Base-by-base conservation (phyloP, 306 rosid species). In the Sesbania bispinosa region DNA sequence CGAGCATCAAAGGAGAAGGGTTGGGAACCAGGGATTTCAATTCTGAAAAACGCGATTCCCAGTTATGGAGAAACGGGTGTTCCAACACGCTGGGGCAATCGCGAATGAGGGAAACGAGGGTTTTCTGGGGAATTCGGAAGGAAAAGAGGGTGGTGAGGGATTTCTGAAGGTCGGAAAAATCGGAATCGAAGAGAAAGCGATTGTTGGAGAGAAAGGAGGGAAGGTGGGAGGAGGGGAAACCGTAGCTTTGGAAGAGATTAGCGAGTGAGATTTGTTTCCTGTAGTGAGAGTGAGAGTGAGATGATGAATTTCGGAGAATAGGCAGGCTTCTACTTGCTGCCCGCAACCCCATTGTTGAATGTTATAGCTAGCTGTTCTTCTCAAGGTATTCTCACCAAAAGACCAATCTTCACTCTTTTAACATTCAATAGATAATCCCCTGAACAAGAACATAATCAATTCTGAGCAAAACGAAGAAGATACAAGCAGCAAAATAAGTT, bases 71-170 rank as follows among this genome's bases (percentile, higher is more conserved):
- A 46, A 90, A 88, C 2, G 62, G 53, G 42, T 32, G 67, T 43
- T 90, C 91, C 76, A 93, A 71, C 21, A 93, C 77, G 7, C 81
- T 82, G 26, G 96, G 98, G 43, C 86, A 84, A 26, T 86, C 83
- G 5, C 35, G 52, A 9, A 85, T 52, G 75, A 88, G 69, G 3
- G 90, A 88, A 42, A 84, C 70, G 38, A 93, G 16, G 19, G 74
- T 73, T 1, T 72, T 81, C 69, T 87, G 87, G 3, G 89, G 89
- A 46, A 93, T 76, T 80, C 71, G 67, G 70, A 93, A 84, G 55
- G 87, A 76, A 10, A 79, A 5, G 16, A 93, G 93, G 11, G 88
- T 21, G 29, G 53, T 10, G 4, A 93, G 77, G 19, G 92, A 90
- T 16, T 83, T 57, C 16, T 79, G 78, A 6, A 88, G 68, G 7